Evolutionary conservation across 2,329 filamentous ascomycete species (phyloP).

Genomic region (Torrubiellomyces zombiae): DNA sequence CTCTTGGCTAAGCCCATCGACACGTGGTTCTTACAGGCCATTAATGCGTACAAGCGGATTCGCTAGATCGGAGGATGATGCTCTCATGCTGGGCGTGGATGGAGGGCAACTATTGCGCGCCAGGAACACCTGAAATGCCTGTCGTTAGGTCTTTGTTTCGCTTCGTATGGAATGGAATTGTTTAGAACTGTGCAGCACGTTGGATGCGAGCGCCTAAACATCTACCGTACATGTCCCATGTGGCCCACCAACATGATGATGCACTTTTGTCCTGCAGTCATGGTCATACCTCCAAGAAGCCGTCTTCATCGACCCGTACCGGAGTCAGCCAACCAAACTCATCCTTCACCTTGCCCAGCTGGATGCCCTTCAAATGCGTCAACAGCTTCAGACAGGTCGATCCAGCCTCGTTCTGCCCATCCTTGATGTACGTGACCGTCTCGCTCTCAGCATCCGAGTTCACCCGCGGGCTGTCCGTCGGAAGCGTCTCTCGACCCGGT

Average conservation of each 20-base stretch:
- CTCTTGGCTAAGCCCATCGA: slow-evolving; percentile 20
- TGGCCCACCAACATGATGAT: too few species aligned
- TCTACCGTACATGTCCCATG: too few species aligned
- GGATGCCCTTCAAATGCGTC: slow-evolving; percentile 65
- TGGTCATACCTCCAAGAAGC: too few species aligned
- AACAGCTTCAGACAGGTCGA: slow-evolving; percentile 58
- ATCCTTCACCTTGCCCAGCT: slow-evolving; percentile 66
- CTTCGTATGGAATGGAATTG: too few species aligned
- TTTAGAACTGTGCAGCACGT: too few species aligned
- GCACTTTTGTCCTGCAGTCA: too few species aligned
- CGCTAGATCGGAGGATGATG: too few species aligned
- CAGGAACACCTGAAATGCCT: too few species aligned
- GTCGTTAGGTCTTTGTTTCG: too few species aligned
- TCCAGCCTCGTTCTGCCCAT: slow-evolving; percentile 50
- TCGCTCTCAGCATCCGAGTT: slow-evolving; percentile 23
- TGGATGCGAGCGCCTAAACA: too few species aligned
- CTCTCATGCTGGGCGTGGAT: not conserved
- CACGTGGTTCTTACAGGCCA: slow-evolving; percentile 19
- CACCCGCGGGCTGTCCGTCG: slow-evolving; percentile 22
- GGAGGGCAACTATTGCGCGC: too few species aligned
- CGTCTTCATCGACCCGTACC: too few species aligned
- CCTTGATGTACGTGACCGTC: slow-evolving; percentile 37
- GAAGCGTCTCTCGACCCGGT: slow-evolving; percentile 5
- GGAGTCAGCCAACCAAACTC: slow-evolving; percentile 66
- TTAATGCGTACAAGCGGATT: slow-evolving; percentile 14